phyloP scores from a whole-genome alignment of 805 yeast species.

The Metschnikowia picachoensis region DNA sequence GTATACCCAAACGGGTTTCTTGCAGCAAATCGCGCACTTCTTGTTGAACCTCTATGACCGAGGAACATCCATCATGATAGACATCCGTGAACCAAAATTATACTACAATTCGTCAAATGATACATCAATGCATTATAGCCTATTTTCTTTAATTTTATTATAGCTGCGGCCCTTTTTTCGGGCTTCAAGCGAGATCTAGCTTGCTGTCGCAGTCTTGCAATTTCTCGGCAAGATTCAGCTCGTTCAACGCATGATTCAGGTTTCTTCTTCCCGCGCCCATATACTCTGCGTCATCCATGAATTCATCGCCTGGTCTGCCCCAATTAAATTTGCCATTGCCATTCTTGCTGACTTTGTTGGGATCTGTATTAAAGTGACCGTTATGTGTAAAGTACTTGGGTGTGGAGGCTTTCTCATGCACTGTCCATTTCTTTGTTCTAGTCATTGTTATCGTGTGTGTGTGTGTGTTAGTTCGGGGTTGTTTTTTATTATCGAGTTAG shows the following conservation, averaged over 20 bases:
- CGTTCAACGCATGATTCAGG: slow-evolving; percentile 37
- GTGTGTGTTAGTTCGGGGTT: too few relatives aligned
- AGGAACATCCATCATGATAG: too few relatives aligned
- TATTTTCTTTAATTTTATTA: too few relatives aligned
- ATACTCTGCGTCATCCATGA: slow-evolving; percentile 52
- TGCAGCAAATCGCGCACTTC: too few relatives aligned
- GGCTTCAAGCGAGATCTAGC: neutral
- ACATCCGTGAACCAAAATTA: too few relatives aligned
- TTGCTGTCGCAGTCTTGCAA: slow-evolving; percentile 16
- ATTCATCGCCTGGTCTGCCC: slow-evolving; percentile 81
- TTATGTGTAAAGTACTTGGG: slow-evolving; percentile 77
- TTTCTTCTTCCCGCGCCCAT: slow-evolving; percentile 31
- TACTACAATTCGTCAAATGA: too few relatives aligned
- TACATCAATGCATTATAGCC: too few relatives aligned
- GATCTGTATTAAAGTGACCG: slow-evolving; percentile 65
- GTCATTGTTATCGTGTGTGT: slow-evolving; percentile 43
- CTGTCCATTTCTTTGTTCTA: slow-evolving; percentile 76
- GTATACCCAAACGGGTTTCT: too few relatives aligned
- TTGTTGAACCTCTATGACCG: too few relatives aligned
- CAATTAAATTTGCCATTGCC: slow-evolving; percentile 88
- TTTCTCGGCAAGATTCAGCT: slow-evolving; percentile 24
- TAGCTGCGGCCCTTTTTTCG: too few relatives aligned
- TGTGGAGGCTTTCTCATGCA: slow-evolving; percentile 54
- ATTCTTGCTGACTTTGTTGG: slow-evolving; percentile 71
- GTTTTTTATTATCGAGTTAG: too few relatives aligned